Base-by-base conservation (phyloP, 495 filamentous ascomycete genomes). In the Penicillium pancosmium region DNA sequence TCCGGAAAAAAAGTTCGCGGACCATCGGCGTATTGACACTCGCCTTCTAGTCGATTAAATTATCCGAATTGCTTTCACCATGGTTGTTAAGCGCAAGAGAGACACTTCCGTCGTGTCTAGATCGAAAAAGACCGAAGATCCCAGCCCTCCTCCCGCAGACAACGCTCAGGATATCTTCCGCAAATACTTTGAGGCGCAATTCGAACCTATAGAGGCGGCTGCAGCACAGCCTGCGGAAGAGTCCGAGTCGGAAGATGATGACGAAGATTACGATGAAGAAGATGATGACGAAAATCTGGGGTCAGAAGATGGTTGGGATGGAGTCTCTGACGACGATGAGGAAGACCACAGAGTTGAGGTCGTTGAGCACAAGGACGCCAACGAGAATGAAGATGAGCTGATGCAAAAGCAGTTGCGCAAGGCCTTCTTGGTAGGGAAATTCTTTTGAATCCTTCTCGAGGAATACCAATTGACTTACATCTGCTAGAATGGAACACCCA, bases 151-250 rank as follows among this genome's bases (percentile, higher is more conserved):
- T 19, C 64, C 67, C 36, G 55, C 59, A 18, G 65, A 68, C 27
- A 68, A 69, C 54, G 65, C 72, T 27, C 72, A 78, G 43, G 85
- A 82, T 55, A 76, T 89, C 35, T 86, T 98, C 61, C 85, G 85
- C 56, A 87, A 85, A 60, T 87, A 91, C 68, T 98, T 98, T 70
- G 94, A 97, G 73, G 84, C 88, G 9, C 86, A 88, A 64, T 98
- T 96, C 73, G 83, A 86, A 61, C 91, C 93, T 11, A 66, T 97
- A 19, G 78, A 79, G 63, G 59, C 61, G 57, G 68, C 67, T 36
- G 51, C 57, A 9, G 60, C 49, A 25, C 52, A 62, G 5, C 15
- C 56, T 16, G 34, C 55, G 4, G 46, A 61, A 6, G 23, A 55
- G 15, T 50, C 63, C 16, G 61, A 66, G 13, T 55, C 52, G 41